phyloP scores from a whole-genome alignment of 768 basidiomycete genomes.

The Rhizopogon vesiculosus region DNA sequence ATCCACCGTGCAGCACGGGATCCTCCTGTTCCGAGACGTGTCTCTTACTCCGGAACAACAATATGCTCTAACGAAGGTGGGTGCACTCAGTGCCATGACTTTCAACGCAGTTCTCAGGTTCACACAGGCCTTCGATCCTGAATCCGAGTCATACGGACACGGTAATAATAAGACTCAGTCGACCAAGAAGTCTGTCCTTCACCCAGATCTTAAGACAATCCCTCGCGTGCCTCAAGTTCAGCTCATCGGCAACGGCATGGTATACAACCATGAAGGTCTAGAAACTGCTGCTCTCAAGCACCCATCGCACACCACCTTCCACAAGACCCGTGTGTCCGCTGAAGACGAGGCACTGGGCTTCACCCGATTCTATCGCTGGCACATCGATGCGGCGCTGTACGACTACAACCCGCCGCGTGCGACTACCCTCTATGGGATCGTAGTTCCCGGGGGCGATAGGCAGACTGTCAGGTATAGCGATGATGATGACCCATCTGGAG shows the following conservation, averaged over 20 bases:
- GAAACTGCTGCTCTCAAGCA: conserved; percentile 78
- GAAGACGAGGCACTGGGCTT: conserved; percentile 74
- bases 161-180: conserved; percentile 82
- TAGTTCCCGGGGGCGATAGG: conserved; percentile 56
- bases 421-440: conserved; percentile 79
- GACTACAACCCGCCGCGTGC: conserved; percentile 75
- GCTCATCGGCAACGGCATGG: conserved; percentile 84
- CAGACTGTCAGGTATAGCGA: conserved; percentile 59
- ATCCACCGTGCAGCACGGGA: conserved; percentile 47
- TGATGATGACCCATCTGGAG: conserved; percentile 77
- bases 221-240: conserved; percentile 87
- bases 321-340: conserved; percentile 68
- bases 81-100: conserved; percentile 9
- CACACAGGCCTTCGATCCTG: conserved; percentile 70
- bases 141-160: conserved; percentile 66
- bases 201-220: conserved; percentile 88
- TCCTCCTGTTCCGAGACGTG: conserved; percentile 69
- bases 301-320: conserved; percentile 82
- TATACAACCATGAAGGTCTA: conserved; percentile 78
- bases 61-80: conserved; percentile 79
- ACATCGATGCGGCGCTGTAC: conserved; percentile 86
- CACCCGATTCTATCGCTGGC: conserved; percentile 91
- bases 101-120: conserved; percentile 4
- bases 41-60: conserved; percentile 76
- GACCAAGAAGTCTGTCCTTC: conserved; percentile 75